Base-by-base conservation (phyloP, 768 basidiomycete species). In the Podaxis pistillaris region DNA sequence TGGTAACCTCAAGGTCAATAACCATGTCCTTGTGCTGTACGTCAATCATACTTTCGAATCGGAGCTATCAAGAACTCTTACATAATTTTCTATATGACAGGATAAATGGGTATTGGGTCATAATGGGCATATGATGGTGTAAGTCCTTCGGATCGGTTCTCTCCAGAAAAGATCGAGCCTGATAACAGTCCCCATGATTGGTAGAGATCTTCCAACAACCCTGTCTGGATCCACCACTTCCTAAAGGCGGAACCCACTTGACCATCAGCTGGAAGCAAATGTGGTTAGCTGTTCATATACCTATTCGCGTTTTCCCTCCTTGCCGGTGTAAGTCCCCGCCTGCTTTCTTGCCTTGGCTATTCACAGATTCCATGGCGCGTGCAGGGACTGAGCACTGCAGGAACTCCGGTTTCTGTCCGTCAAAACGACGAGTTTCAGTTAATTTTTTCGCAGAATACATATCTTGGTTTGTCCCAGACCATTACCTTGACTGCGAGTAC, bases 221-320 rank as follows among this genome's bases (percentile, higher is more conserved):
- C n/a, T 86, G 93, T 11, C 88, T 90, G 2, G 93, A 93, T 0
- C 90, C 92, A 59, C 75, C 86, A 13, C 76, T 95, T 22, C 93
- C 93, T 0, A 87, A 87, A 66, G 87, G 88, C 55, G 86, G 93
- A 65, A 82, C 73, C 63, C 94, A 93, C 68, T 64, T 93, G 28
- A 91, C 91, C 0, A 83, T 95, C 50, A 93, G 93, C 47, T 94
- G 90, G 89, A 93, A 90, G 69, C 91, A 93, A 88, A 91, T 94
- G 55, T 94, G 91, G 87, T 76, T 81, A 12, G 90, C 91, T 92
- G 1, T 94, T 94, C 71, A 81, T 86, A 56, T 96, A 94, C 71
- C 78, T 94, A 0, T 77, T 90, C 56, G 76, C 86, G 0, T 90
- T 86, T 74, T 93, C 91, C 79, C 79, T 92, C n/a, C 82, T 93